Conservation (phyloP, 1,139 yeast genomes). For the Sugiyamaella japonica region DNA sequence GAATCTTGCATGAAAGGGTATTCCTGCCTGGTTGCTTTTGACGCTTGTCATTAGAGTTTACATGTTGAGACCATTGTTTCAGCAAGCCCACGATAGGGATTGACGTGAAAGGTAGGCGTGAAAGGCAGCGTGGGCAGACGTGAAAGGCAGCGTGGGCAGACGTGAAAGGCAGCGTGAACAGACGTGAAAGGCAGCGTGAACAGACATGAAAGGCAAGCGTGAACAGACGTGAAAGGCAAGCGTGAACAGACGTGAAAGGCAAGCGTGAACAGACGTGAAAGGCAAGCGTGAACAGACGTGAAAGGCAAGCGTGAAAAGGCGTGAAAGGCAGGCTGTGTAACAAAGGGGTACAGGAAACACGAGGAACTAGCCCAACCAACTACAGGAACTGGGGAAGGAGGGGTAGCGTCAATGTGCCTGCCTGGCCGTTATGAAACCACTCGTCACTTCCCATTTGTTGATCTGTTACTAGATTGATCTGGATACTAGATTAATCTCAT, state of each 20-base stretch:
- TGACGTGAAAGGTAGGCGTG: not conserved
- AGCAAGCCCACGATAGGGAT: not conserved
- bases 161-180: not conserved
- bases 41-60: not conserved
- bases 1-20: not conserved
- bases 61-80: not conserved
- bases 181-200: not conserved
- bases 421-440: no score
- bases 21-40: not conserved
- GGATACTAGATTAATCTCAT: no score
- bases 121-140: not conserved
- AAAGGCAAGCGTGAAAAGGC: no score
- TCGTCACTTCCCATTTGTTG: not conserved
- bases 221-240: no score
- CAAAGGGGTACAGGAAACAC: no score
- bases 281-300: no score
- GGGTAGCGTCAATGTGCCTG: no score
- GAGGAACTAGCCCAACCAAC: no score
- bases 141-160: not conserved
- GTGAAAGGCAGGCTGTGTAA: no score
- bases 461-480: not conserved
- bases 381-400: no score
- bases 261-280: no score
- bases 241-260: no score
- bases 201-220: not conserved